Conservation (phyloP, 805 yeast species). For the Millerozyma miso region DNA sequence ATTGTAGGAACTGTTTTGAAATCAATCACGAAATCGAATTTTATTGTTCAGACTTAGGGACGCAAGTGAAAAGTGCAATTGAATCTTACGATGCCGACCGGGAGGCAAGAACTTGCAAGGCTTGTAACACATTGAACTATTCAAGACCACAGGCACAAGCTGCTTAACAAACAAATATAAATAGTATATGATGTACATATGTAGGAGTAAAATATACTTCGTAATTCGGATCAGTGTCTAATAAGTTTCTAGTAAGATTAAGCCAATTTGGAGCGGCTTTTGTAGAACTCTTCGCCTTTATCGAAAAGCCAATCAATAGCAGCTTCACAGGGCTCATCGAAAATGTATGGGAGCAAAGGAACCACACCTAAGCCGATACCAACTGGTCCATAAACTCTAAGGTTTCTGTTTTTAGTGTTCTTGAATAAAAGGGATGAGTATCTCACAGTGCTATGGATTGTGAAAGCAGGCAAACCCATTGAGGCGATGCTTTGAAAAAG, state of each 20-base stretch:
- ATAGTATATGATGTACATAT: not conserved
- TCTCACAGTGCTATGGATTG: slow-evolving; percentile 72
- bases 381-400: slow-evolving; percentile 72
- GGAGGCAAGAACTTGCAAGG: slow-evolving; percentile 63
- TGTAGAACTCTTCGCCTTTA: slow-evolving; percentile 37
- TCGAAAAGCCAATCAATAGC: slow-evolving; percentile 61
- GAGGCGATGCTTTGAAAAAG: slow-evolving; percentile 77
- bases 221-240: not conserved
- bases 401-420: slow-evolving; percentile 42
- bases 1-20: slow-evolving; percentile 65
- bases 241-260: not conserved
- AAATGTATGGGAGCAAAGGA: slow-evolving; percentile 71
- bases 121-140: slow-evolving; percentile 70
- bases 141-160: slow-evolving; percentile 46
- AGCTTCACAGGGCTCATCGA: slow-evolving; percentile 79
- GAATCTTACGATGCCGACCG: slow-evolving; percentile 59
- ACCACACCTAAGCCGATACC: slow-evolving; percentile 73
- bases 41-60: slow-evolving; percentile 77
- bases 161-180: not conserved
- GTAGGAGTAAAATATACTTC: not conserved
- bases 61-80: slow-evolving; percentile 85
- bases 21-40: slow-evolving; percentile 67
- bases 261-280: slow-evolving; percentile 3
- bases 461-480: slow-evolving; percentile 84
- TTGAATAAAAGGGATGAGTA: slow-evolving; percentile 63